These are phyloP conservation scores for Ganoderma multipileum DNA, from an alignment of 1,284 basidiomycete species.

Conservation along the genomic window DNA sequence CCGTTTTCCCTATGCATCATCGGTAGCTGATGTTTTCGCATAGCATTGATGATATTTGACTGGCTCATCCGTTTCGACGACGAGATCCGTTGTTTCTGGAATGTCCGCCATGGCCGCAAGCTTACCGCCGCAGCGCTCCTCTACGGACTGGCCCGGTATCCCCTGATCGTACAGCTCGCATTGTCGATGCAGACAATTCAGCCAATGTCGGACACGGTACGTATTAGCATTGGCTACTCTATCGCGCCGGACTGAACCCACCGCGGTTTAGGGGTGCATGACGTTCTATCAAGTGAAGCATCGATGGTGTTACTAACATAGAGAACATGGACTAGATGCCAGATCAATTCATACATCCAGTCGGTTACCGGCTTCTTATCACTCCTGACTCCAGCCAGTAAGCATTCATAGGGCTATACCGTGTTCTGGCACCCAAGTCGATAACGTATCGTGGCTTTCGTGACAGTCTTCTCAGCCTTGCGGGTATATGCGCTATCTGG, in stretches of 20 bases:
- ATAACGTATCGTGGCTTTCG: background rate
- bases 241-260: background rate
- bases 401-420: background rate
- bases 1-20: background rate
- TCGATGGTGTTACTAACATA: too few species aligned
- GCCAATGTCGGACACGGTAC: background rate
- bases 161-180: background rate
- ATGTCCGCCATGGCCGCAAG: background rate
- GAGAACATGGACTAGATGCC: background rate
- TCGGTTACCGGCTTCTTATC: background rate
- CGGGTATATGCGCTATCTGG: background rate
- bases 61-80: conserved; percentile 2
- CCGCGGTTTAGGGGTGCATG: background rate
- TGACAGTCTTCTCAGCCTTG: background rate
- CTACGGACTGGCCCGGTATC: background rate
- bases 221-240: background rate
- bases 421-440: too few species aligned
- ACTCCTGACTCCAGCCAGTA: background rate
- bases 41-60: background rate
- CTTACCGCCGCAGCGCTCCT: background rate
- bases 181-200: background rate
- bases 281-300: background rate
- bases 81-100: background rate
- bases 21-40: background rate
- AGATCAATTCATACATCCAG: background rate